Percentiles rank a stretch among this genome's conserved stretches.
phyloP scores from a whole-genome alignment of 495 filamentous ascomycete species.

The Penicillium steckii region DNA sequence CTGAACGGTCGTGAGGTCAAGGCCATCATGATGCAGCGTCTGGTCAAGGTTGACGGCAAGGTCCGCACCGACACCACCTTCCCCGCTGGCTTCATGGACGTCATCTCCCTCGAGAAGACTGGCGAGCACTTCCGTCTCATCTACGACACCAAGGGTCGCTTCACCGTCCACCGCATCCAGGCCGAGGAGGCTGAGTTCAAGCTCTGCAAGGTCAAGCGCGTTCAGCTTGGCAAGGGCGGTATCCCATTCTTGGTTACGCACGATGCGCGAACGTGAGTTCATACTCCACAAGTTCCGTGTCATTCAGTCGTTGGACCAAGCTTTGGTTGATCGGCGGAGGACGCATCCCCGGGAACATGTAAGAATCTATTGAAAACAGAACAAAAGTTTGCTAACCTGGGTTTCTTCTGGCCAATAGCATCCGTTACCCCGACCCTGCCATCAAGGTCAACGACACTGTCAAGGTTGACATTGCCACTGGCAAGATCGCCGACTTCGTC shows the following conservation, averaged over 20 bases:
- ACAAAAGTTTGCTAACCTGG: constrained; percentile 39
- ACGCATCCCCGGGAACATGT: constrained; percentile 35
- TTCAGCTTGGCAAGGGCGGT: constrained; percentile 97
- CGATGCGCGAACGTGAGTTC: constrained; percentile 99
- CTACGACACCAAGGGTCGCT: constrained; percentile 99
- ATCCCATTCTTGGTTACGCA: constrained; percentile 99
- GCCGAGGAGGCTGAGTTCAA: constrained; percentile 98
- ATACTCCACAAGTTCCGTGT: constrained; percentile 68
- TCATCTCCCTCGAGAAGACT: constrained; percentile 99
- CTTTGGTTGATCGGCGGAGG: constrained; percentile 75
- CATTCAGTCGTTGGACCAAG: constrained; percentile 99
- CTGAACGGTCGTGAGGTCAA: constrained; percentile 97
- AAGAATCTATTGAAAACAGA: constrained; percentile 26
- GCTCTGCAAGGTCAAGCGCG: constrained; percentile 98
- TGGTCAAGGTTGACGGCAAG: constrained; percentile 99
- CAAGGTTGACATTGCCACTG: constrained; percentile 94
- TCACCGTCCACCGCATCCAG: constrained; percentile 99
- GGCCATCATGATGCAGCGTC: constrained; percentile 98
- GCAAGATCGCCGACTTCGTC: constrained; percentile 96
- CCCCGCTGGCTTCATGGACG: constrained; percentile 99
- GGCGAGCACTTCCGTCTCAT: constrained; percentile 99
- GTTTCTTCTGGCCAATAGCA: constrained; percentile 53
- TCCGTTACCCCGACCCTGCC: constrained; percentile 95
- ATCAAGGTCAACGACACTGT: constrained; percentile 99
- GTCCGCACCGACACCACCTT: constrained; percentile 98